Percentiles rank a stretch among this genome's conserved stretches.
These are phyloP conservation scores for Aureobasidium namibiae DNA, from an alignment of 2,329 filamentous ascomycete species.

Conservation along the genomic window DNA sequence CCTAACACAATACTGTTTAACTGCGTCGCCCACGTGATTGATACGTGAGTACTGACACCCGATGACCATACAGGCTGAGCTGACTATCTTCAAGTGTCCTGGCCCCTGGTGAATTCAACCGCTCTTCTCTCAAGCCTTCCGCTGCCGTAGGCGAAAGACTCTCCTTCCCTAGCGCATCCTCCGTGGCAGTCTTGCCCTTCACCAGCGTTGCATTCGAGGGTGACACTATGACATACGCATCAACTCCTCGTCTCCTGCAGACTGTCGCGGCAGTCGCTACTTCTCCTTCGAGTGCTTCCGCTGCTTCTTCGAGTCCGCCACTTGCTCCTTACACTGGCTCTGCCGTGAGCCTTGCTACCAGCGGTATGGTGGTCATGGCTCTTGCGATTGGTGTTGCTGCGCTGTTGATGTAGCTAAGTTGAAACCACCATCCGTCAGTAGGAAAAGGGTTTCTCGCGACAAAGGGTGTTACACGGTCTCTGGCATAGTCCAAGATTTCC, in stretches of 20 bases:
- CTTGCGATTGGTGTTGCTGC: constrained; percentile 19
- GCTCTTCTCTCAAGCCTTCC: neutral
- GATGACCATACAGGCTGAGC: neutral
- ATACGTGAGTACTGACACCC: constrained; percentile 16
- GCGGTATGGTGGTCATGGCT: neutral
- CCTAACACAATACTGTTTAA: constrained; percentile 46
- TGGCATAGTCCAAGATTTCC: no score
- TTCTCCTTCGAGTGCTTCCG: neutral
- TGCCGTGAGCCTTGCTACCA: neutral
- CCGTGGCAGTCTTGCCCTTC: neutral
- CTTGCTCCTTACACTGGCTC: neutral
- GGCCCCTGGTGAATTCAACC: neutral
- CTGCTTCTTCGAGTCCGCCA: neutral
- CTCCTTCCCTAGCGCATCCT: neutral
- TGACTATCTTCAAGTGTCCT: neutral
- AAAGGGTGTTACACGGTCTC: neutral
- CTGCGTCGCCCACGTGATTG: constrained; percentile 50
- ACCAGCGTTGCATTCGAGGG: neutral
- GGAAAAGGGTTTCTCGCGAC: neutral
- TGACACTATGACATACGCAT: neutral
- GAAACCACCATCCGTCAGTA: no score
- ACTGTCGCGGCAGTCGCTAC: neutral
- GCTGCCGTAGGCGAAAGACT: neutral
- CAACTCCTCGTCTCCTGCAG: neutral
- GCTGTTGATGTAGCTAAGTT: constrained; percentile 19